A percentile compares a stretch with the other conserved stretches of the same genome.
These are phyloP conservation scores for Zea luxurians DNA, from an alignment of 176 grass and related monocot genomes.

Conservation along the genomic window DNA sequence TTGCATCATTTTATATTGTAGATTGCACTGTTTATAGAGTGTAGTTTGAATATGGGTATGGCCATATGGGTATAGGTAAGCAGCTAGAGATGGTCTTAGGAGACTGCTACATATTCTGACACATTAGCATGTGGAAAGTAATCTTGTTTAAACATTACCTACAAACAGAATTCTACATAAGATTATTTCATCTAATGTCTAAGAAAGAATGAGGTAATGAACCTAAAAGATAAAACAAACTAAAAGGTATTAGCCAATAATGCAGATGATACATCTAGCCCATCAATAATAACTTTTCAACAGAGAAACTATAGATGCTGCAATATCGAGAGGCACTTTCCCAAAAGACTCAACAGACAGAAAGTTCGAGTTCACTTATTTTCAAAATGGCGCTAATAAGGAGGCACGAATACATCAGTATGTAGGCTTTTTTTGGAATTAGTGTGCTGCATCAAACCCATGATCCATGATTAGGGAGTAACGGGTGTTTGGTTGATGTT, in stretches of 20 bases:
- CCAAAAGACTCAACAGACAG: neutral
- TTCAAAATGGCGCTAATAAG: neutral
- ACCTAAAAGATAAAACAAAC: constrained; percentile 23
- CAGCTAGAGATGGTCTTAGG: too few species aligned
- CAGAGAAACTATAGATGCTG: neutral
- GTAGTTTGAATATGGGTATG: too few species aligned
- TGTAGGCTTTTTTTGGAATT: too few species aligned
- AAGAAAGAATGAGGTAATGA: constrained; percentile 4
- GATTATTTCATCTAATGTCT: constrained; percentile 20
- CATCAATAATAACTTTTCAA: neutral
- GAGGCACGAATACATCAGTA: constrained; percentile 1
- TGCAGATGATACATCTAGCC: neutral
- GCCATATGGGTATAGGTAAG: too few species aligned
- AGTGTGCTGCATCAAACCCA: neutral
- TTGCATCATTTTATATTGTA: too few species aligned
- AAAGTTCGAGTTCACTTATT: neutral
- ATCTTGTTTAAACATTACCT: neutral
- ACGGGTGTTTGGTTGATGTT: constrained; percentile 6
- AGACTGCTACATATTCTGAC: neutral
- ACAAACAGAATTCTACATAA: constrained; percentile 2
- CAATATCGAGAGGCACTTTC: neutral
- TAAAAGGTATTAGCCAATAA: neutral
- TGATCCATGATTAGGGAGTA: neutral
- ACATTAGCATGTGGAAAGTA: constrained; percentile 6
- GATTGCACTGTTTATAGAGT: too few species aligned